Base-by-base conservation (phyloP, 192 early-diverging fungal species). In the Backusella liffmaniae region DNA sequence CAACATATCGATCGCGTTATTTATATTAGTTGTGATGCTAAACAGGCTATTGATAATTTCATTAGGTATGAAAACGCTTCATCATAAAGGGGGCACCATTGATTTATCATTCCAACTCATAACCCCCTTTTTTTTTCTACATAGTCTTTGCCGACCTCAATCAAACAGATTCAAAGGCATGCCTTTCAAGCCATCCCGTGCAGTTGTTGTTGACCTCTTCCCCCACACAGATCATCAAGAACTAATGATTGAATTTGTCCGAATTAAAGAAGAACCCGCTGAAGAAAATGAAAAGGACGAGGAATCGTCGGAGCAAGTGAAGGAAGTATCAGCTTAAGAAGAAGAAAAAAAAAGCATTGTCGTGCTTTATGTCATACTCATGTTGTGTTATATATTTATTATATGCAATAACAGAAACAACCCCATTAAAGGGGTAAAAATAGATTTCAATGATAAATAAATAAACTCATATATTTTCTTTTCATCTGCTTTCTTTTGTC, bases 141-240 rank as follows among this genome's bases (percentile, higher is more conserved):
- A 1, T 80, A 92, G 90, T 76, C 80, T 95, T 13, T 93, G 92
- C 73, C 84, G 90, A 9, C 93, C 93, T 29, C 76, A 82, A 7
- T 90, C 93, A 7, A 91, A 89, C 75, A 81, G 82, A 79, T 92
- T 82, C 71, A 74, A 72, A 23, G 90, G 89, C 8, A 42, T 26
- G 39, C 89, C 91, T 12, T 95, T 95, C 83, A 77, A 83, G n/a
- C 88, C 89, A 2, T 67, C 77, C 12, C 76, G 83, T 49, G 91
- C 88, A 2, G 77, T 89, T 34, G 83, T 90, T 2, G 82, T 95
- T 6, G 94, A 95, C 76, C 67, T 95, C 23, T 95, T 95, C 85
- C 94, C 94, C 59, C 91, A 95, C 77, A 89, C 91, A 26, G 74
- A 84, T 26, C 88, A 86, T 59, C 91, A 82, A 53, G 94, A 94